Base-by-base conservation (phyloP, 2,329 filamentous ascomycete genomes). In the Fusarium longipes region DNA sequence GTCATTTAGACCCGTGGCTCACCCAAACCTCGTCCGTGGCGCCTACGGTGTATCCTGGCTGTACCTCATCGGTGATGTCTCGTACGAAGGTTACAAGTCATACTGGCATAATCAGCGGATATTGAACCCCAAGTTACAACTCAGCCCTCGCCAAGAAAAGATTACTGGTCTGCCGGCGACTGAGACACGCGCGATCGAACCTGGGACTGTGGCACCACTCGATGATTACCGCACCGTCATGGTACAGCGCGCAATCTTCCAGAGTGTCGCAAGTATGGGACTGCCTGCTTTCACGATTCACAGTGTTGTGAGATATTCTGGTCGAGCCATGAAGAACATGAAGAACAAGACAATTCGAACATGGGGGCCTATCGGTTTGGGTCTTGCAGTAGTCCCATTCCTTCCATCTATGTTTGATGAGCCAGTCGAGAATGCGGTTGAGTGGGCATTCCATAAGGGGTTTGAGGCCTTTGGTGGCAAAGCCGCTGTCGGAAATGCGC, bases 31-130 rank as follows among this genome's bases (percentile, higher is more conserved):
- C 5, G 91, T 99, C 12, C 87, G 90, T 60, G 83, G 87, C 45
- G 96, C 96, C 8, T 99, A 99, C 76, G 95, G 88, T 47, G 83
- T 99, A 39, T 97, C 93, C 3, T 98, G 96, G 96, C 84, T 91
- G 12, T 99, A 99, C 75, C 87, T 99, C 22, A 79, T 93, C 15
- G 95, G 96, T 47, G 96, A 99, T 75, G 95, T 98, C 45, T 85
- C 87, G 32, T 90, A 97, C 76, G 96, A 99, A 79, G 95, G 96
- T 8, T 98, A 97, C 83, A 97, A 97, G 77, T 91, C 95, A 9
- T 98, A 97, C 77, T 86, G 91, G 78, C 88, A 91, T 57, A 98
- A 99, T 76, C 92, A 96, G 78, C 86, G 87, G 36, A 84, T 88
- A 1, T 79, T 93, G 22, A 87, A 94, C 70, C 93, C 93, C 0